Evolutionary conservation across 2,329 filamentous ascomycete genomes (phyloP).

Genomic region (Aspergillus costaricaensis): DNA sequence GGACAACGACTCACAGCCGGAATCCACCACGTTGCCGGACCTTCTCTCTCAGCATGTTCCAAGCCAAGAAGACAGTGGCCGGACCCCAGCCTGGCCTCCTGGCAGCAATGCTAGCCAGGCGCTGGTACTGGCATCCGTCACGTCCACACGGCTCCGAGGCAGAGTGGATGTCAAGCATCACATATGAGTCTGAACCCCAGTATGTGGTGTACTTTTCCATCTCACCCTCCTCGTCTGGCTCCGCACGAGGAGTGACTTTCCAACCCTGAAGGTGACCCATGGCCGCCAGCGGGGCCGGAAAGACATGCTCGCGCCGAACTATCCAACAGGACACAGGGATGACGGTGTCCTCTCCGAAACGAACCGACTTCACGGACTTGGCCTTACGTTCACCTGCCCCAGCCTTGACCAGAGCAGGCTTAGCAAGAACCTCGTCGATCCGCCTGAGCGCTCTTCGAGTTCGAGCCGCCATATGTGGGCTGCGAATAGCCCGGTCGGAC

Average conservation of each 20-base stretch:
- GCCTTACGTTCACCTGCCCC: conserved; percentile 12
- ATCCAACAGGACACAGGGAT: conserved; percentile 31
- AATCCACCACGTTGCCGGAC: conserved; percentile 1
- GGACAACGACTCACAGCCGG: neutral
- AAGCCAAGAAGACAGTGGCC: conserved; percentile 5
- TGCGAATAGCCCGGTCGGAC: neutral
- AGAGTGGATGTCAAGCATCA: conserved; percentile 1
- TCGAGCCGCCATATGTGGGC: conserved; percentile 2
- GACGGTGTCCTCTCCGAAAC: conserved; percentile 28
- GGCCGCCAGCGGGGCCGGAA: conserved; percentile 6
- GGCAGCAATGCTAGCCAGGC: conserved; percentile 5
- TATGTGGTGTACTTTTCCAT: conserved; percentile 13
- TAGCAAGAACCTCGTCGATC: conserved; percentile 14
- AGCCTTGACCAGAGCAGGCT: conserved; percentile 16
- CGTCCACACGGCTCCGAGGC: neutral
- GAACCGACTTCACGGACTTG: conserved; percentile 25
- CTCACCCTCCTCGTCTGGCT: conserved; percentile 17
- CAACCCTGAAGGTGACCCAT: conserved; percentile 19
- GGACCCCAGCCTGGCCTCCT: conserved; percentile 1
- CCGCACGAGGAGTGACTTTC: conserved; percentile 15
- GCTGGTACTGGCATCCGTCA: conserved; percentile 4
- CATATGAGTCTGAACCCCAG: conserved; percentile 18
- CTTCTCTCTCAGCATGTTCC: conserved; percentile 3
- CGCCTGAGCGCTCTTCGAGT: conserved; percentile 17
- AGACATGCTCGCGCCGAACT: conserved; percentile 24